Evolutionary conservation across 2,329 filamentous ascomycete species (phyloP).

Genomic region (Hypoxylon sp.): DNA sequence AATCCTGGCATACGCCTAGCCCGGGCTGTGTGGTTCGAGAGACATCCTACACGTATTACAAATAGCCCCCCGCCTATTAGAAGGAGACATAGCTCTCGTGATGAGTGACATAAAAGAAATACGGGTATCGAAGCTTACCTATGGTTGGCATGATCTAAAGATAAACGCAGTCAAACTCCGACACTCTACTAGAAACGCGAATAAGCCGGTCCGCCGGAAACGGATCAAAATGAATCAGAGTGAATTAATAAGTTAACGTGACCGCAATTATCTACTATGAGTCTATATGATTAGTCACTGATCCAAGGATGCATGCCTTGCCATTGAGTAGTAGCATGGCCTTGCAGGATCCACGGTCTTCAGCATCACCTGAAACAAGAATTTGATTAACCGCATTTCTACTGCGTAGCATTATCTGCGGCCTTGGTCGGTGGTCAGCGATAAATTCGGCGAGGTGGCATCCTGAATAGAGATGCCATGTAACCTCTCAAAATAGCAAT

Average conservation of each 20-base stretch:
- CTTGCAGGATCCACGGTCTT: slow-evolving; percentile 33
- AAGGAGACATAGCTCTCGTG: slow-evolving; percentile 2
- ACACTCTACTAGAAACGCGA: slow-evolving; percentile 15
- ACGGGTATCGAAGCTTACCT: background rate
- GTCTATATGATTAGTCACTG: slow-evolving; percentile 15
- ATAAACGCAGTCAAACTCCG: slow-evolving; percentile 4
- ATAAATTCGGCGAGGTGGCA: slow-evolving; percentile 25
- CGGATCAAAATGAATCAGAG: background rate
- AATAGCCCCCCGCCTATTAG: slow-evolving; percentile 10
- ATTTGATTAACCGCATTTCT: slow-evolving; percentile 34
- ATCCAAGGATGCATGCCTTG: slow-evolving; percentile 15
- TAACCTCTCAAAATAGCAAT: slow-evolving; percentile 40
- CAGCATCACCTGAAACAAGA: slow-evolving; percentile 44
- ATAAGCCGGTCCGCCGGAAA: background rate
- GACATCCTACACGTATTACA: slow-evolving; percentile 2
- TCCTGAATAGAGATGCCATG: slow-evolving; percentile 14
- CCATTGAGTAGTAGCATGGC: slow-evolving; percentile 22
- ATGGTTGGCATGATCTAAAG: slow-evolving; percentile 18
- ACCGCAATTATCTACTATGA: slow-evolving; percentile 9
- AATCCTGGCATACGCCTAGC: slow-evolving; percentile 6
- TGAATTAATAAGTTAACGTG: slow-evolving; percentile 7
- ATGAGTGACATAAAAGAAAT: background rate
- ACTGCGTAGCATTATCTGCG: slow-evolving; percentile 34
- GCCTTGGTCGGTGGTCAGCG: slow-evolving; percentile 32
- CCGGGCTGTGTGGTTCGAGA: background rate